These are phyloP conservation scores for Polychaeton citri DNA, from an alignment of 2,329 filamentous ascomycete genomes.

Conservation along the genomic window DNA sequence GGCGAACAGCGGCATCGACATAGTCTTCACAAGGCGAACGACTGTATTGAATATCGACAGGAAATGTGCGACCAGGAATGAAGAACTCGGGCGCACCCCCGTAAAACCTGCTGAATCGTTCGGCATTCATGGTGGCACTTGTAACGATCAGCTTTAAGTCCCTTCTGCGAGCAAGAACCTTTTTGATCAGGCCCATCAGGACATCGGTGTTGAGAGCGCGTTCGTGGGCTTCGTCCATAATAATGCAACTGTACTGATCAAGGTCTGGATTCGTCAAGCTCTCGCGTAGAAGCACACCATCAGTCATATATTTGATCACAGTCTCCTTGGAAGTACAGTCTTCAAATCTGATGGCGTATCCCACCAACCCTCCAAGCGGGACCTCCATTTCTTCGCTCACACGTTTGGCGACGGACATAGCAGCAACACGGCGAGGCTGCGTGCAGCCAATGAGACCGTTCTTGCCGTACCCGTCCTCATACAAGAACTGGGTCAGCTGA, in stretches of 20 bases:
- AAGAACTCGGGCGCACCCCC: conserved; percentile 92
- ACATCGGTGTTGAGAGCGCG: conserved; percentile 93
- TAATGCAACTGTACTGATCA: conserved; percentile 93
- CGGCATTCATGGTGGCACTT: conserved; percentile 96
- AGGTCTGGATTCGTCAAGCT: conserved; percentile 85
- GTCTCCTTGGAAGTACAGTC: conserved; percentile 96
- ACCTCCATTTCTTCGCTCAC: conserved; percentile 98
- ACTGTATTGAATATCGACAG: conserved; percentile 92
- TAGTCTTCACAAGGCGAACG: conserved; percentile 94
- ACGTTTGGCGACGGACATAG: conserved; percentile 97
- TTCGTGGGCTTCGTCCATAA: conserved; percentile 99
- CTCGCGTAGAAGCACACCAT: conserved; percentile 85
- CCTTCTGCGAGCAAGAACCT: conserved; percentile 75
- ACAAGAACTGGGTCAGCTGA: conserved; percentile 87
- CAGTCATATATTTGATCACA: conserved; percentile 97
- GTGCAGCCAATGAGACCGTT: conserved; percentile 90
- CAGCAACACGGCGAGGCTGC: conserved; percentile 87
- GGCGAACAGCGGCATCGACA: conserved; percentile 91
- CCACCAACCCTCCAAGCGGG: conserved; percentile 71
- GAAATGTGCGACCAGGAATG: conserved; percentile 91
- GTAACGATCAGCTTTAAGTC: conserved; percentile 96
- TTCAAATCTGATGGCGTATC: conserved; percentile 96
- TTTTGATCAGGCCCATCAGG: conserved; percentile 94
- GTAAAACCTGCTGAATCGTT: conserved; percentile 90
- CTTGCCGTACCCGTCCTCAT: conserved; percentile 87